A percentile compares a stretch with the other conserved stretches of the same genome.
Conservation (phyloP, 129 eudicot species). For the Pulicaria dysenterica region DNA sequence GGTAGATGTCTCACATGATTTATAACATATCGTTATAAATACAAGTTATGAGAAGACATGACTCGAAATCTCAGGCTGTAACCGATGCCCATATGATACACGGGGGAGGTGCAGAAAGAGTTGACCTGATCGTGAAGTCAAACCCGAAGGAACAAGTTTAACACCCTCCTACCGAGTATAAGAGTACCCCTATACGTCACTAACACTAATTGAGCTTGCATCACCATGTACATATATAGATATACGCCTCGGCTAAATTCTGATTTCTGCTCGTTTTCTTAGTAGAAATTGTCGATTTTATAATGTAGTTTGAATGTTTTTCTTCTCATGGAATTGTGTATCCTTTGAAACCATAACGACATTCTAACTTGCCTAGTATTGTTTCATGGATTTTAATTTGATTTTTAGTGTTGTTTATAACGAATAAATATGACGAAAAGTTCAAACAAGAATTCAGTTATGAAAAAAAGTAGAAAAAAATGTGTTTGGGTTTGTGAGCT, state of each 20-base stretch:
- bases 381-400: too few relatives aligned
- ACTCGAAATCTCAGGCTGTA: constrained; percentile 40
- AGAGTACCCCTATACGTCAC: constrained; percentile 27
- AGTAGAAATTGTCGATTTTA: constrained; percentile 39
- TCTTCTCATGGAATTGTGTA: neutral
- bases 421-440: too few relatives aligned
- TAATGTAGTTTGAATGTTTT: constrained; percentile 17
- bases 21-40: constrained; percentile 40
- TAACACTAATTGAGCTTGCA: constrained; percentile 10
- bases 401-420: neutral
- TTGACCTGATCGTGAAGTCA: constrained; percentile 32
- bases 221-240: constrained; percentile 34
- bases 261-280: constrained; percentile 30
- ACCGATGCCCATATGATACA: constrained; percentile 52
- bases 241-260: constrained; percentile 20
- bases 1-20: constrained; percentile 74
- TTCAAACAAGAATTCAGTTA: too few relatives aligned
- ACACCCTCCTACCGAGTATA: constrained; percentile 16
- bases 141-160: constrained; percentile 24
- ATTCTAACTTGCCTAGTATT: constrained; percentile 13
- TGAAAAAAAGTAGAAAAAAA: too few relatives aligned
- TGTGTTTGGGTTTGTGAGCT: too few relatives aligned
- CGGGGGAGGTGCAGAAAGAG: constrained; percentile 58
- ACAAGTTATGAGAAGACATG: constrained; percentile 27
- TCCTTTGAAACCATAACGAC: constrained; percentile 10